These are phyloP conservation scores for Pezicula neosporulosa DNA, from an alignment of 2,329 filamentous ascomycete species.

Conservation along the genomic window DNA sequence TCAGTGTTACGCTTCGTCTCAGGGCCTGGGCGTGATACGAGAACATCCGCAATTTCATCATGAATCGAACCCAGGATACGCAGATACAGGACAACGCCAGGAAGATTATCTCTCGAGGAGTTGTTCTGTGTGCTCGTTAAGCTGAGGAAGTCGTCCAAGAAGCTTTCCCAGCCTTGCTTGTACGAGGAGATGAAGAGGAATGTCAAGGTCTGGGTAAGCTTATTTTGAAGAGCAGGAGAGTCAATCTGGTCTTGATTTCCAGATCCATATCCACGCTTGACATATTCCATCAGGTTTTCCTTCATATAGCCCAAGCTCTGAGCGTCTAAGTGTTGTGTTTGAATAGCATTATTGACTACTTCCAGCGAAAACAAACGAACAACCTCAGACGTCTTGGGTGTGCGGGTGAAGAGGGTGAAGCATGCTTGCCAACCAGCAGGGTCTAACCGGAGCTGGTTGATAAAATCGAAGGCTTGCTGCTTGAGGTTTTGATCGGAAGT, in stretches of 20 bases:
- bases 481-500: conserved; percentile 72
- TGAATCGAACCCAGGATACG: conserved; percentile 86
- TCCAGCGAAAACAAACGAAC: conserved; percentile 88
- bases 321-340: conserved; percentile 71
- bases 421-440: conserved; percentile 89
- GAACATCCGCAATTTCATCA: conserved; percentile 93
- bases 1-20: conserved; percentile 85
- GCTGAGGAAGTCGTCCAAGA: conserved; percentile 84
- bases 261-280: conserved; percentile 69
- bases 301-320: conserved; percentile 73
- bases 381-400: conserved; percentile 73
- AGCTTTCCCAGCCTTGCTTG: conserved; percentile 78
- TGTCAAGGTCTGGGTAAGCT: conserved; percentile 92
- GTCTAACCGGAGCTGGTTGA: conserved; percentile 75
- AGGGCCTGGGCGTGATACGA: conserved; percentile 72
- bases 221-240: conserved; percentile 81
- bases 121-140: conserved; percentile 65
- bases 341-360: conserved; percentile 87
- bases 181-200: conserved; percentile 90
- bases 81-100: conserved; percentile 82
- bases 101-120: conserved; percentile 61
- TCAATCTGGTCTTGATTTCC: conserved; percentile 57
- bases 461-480: conserved; percentile 77
- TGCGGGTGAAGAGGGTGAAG: conserved; percentile 77
- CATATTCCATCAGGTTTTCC: conserved; percentile 77